These are phyloP conservation scores for Agarophyton chilense DNA, from an alignment of 23 red algal genomes.

Conservation along the genomic window DNA sequence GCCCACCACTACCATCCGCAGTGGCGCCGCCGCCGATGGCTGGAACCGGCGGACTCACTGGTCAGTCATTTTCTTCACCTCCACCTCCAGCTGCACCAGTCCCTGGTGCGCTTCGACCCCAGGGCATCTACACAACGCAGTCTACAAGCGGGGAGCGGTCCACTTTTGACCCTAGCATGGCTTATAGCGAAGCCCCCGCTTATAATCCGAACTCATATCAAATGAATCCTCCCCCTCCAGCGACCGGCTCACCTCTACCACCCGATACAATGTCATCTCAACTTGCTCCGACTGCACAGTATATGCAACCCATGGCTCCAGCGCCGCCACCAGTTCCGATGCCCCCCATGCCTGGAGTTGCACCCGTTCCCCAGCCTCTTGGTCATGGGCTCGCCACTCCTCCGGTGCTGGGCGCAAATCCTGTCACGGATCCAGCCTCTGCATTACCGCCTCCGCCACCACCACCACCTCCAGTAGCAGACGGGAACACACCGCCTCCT, in stretches of 20 bases:
- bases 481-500: slow-evolving; percentile 29
- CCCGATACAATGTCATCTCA: not conserved
- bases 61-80: slow-evolving; percentile 9
- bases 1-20: slow-evolving; percentile 5
- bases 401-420: not conserved
- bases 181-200: slow-evolving; percentile 2
- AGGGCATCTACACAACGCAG: not conserved
- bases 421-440: not conserved
- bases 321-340: slow-evolving; percentile 8
- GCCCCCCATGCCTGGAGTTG: not conserved
- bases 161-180: not conserved
- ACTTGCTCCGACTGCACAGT: not conserved
- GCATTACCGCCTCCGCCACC: slow-evolving; percentile 38
- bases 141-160: not conserved
- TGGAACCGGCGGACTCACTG: not conserved
- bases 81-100: not conserved
- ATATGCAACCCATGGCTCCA: not conserved
- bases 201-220: slow-evolving; percentile 15
- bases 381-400: not conserved
- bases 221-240: slow-evolving; percentile 22
- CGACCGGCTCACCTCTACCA: not conserved
- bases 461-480: slow-evolving; percentile 48
- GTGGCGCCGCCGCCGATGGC: not conserved
- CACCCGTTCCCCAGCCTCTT: not conserved
- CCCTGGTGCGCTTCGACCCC: not conserved